These are phyloP conservation scores for Termitomyces sp. DNA, from an alignment of 1,284 basidiomycete genomes.

Conservation along the genomic window DNA sequence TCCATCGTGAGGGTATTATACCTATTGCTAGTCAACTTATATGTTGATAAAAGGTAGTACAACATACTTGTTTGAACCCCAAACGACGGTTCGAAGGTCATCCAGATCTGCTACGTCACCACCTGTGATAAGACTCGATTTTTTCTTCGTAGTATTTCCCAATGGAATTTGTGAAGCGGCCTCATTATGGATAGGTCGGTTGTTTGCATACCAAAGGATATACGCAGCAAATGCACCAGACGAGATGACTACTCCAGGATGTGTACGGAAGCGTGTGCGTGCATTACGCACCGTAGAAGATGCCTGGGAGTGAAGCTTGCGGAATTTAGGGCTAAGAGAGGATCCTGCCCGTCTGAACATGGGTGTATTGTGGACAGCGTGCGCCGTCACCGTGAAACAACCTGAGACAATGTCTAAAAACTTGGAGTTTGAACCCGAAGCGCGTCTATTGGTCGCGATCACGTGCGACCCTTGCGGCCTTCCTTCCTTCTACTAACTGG, in stretches of 20 bases:
- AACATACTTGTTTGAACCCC: constrained; percentile 31
- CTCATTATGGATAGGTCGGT: constrained; percentile 31
- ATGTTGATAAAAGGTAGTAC: background rate
- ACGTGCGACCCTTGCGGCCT: background rate
- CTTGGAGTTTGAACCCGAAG: too few relatives aligned
- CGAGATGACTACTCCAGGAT: constrained; percentile 16
- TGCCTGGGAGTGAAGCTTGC: constrained; percentile 22
- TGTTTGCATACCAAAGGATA: constrained; percentile 31
- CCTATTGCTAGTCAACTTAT: constrained; percentile 25
- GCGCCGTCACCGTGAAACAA: constrained; percentile 10
- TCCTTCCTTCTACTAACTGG: too few relatives aligned
- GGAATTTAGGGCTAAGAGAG: constrained; percentile 18
- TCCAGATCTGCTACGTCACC: constrained; percentile 16
- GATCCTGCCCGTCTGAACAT: constrained; percentile 26
- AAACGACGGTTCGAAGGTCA: constrained; percentile 21
- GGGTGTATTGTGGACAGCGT: background rate
- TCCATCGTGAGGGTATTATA: constrained; percentile 40
- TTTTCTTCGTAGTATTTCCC: constrained; percentile 11
- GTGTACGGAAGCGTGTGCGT: constrained; percentile 16
- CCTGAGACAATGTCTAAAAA: background rate
- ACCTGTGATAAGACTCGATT: constrained; percentile 1
- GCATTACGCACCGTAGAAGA: constrained; percentile 13
- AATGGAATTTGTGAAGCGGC: constrained; percentile 12
- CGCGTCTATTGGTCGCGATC: constrained; percentile 1
- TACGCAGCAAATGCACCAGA: constrained; percentile 26